phyloP scores from a whole-genome alignment of 306 rosid genomes.

The Fagus crenata region DNA sequence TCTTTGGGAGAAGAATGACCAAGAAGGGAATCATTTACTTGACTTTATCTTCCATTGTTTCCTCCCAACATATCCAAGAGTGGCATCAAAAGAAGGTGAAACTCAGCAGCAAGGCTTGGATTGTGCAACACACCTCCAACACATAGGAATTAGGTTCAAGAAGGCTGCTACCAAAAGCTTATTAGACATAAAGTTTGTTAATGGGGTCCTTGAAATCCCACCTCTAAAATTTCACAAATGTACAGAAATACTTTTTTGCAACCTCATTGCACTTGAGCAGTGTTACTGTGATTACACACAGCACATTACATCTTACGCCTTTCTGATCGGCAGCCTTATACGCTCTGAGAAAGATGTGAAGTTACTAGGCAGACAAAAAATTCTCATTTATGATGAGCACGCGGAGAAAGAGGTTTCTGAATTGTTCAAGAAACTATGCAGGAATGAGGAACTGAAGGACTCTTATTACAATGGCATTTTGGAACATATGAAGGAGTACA shows the following conservation, averaged over 20 bases:
- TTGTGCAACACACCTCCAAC: slow-evolving; percentile 32
- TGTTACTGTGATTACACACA: slow-evolving; percentile 26
- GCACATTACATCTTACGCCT: slow-evolving; percentile 49
- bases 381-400: slow-evolving; percentile 21
- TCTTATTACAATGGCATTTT: slow-evolving; percentile 42
- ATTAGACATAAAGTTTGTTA: slow-evolving; percentile 44
- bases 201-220: slow-evolving; percentile 52
- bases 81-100: not conserved
- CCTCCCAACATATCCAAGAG: slow-evolving; percentile 36
- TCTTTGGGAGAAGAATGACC: slow-evolving; percentile 32
- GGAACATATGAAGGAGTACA: slow-evolving; percentile 29
- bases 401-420: slow-evolving; percentile 20
- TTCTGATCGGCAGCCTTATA: slow-evolving; percentile 42
- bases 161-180: slow-evolving; percentile 31
- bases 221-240: slow-evolving; percentile 21
- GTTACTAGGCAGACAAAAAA: slow-evolving; percentile 28
- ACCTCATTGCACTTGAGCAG: slow-evolving; percentile 56
- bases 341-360: slow-evolving; percentile 32
- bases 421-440: slow-evolving; percentile 32
- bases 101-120: not conserved
- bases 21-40: slow-evolving; percentile 57
- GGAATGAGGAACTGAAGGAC: slow-evolving; percentile 10
- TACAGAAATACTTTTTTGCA: slow-evolving; percentile 38
- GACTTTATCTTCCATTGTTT: slow-evolving; percentile 51
- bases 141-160: slow-evolving; percentile 45